A percentile compares a stretch with the other conserved stretches of the same genome.
phyloP scores from a whole-genome alignment of 371 early-diverging fungal species.

The Mucor velutinosus region DNA sequence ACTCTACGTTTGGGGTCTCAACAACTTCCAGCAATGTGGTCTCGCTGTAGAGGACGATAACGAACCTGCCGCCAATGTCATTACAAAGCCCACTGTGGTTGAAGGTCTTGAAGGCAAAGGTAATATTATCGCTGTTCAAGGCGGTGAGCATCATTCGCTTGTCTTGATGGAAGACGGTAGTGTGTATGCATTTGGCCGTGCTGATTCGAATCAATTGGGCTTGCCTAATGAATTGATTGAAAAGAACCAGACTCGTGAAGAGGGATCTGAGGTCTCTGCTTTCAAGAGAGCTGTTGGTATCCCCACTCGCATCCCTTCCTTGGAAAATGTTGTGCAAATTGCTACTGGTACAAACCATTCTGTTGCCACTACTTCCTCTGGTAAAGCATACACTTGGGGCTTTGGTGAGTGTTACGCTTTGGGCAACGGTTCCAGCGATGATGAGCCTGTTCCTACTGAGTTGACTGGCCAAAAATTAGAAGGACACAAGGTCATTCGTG shows the following conservation, averaged over 20 bases:
- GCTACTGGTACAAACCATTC: constrained; percentile 89
- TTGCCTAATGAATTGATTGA: constrained; percentile 46
- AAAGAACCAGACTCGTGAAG: constrained; percentile 25
- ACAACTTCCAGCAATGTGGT: constrained; percentile 94
- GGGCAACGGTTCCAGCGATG: constrained; percentile 78
- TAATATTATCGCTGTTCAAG: constrained; percentile 64
- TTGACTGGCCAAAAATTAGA: constrained; percentile 64
- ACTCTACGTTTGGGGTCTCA: constrained; percentile 92
- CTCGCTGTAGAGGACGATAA: constrained; percentile 47
- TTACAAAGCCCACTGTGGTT: constrained; percentile 56
- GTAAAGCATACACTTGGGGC: constrained; percentile 91
- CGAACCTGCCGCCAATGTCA: constrained; percentile 37
- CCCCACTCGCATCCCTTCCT: constrained; percentile 55
- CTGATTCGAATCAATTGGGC: constrained; percentile 95
- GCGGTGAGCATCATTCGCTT: constrained; percentile 90
- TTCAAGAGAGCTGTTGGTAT: constrained; percentile 66
- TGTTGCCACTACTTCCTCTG: constrained; percentile 70
- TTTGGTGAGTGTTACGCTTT: constrained; percentile 78
- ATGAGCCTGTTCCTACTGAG: constrained; percentile 50
- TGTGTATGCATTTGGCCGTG: constrained; percentile 85
- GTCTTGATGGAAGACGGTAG: constrained; percentile 74
- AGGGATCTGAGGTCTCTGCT: constrained; percentile 26
- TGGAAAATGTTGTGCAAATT: constrained; percentile 62
- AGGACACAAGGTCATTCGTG: constrained; percentile 53
- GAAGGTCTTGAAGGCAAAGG: constrained; percentile 48